Conservation (phyloP, 179 eudicot genomes). For the Heliamphora pulchella region DNA sequence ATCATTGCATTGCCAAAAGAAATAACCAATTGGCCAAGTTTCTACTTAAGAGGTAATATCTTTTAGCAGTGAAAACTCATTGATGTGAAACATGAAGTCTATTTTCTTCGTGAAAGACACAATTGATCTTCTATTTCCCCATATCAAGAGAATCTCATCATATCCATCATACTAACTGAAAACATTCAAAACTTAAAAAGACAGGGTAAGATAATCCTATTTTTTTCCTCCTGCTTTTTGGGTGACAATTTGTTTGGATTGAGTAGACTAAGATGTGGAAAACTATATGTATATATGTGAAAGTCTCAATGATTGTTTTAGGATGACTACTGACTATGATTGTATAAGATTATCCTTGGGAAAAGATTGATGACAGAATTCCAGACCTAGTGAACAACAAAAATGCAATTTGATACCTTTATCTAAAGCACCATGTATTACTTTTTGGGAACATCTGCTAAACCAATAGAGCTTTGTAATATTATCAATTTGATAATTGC, state of each 20-base stretch:
- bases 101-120: neutral
- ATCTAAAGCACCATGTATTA: neutral
- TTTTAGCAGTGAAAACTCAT: neutral
- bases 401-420: neutral
- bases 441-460: neutral
- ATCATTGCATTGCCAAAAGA: slow-evolving; percentile 70
- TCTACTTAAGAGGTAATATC: slow-evolving; percentile 71
- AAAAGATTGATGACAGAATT: neutral
- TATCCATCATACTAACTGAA: neutral
- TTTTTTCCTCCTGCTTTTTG: neutral
- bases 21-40: slow-evolving; percentile 72
- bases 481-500: too few species aligned
- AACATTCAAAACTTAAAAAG: neutral
- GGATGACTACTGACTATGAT: neutral
- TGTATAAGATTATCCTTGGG: neutral
- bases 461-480: neutral
- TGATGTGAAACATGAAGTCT: neutral
- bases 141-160: too few species aligned
- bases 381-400: neutral
- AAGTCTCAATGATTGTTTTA: neutral
- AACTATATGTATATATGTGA: neutral
- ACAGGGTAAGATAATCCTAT: neutral
- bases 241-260: neutral
- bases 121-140: neutral
- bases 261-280: neutral